Evolutionary conservation across 441 rosid species (phyloP), one percentile per base, ranked within the genome.

Genomic region (Omphalea diandra): DNA sequence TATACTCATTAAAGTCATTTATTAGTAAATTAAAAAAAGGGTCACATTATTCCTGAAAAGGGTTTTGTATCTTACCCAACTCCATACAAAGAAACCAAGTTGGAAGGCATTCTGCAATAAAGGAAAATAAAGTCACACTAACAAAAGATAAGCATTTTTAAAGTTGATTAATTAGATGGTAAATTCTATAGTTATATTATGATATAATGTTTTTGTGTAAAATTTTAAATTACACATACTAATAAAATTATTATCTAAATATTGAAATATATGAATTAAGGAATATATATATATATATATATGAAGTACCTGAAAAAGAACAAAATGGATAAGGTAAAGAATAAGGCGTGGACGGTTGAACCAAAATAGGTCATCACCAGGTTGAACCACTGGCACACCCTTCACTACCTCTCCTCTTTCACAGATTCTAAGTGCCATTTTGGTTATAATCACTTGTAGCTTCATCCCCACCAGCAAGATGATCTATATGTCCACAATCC

Each of bases 351-450:
- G 97, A 24, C 87, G 84, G 41, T 90, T 85, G 40, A 94, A 89
- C 98, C 97, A 94, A 76, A 93, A 91, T 55, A 91, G 91, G 11
- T 91, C 85, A 69, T 91, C 91, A 0, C 90, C 90, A 2, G 92
- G 96, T 77, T 88, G 76, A 74, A 94, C 98, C 65, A 91, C 79
- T 0, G 96, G 97, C 24, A 88, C 86, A 32, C 98, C 98, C 75
- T 81, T 84, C 50, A 91, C 93, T 47, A 94, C 90, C 56, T 83
- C 90, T 46, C 93, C 97, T 81, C 88, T 86, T 0, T 87, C 93
- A 78, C 78, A 89, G 75, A 94, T 80, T 53, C 79, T 77, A 10
- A 89, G 70, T 5, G 90, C 98, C 85, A 94, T 74, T 75, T 87
- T 81, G 4, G 98, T 91, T 73, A 94, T 89, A 31, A 91, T 77